Evolutionary conservation across 805 yeast genomes (phyloP).

Genomic region (Hanseniaspora vineae): DNA sequence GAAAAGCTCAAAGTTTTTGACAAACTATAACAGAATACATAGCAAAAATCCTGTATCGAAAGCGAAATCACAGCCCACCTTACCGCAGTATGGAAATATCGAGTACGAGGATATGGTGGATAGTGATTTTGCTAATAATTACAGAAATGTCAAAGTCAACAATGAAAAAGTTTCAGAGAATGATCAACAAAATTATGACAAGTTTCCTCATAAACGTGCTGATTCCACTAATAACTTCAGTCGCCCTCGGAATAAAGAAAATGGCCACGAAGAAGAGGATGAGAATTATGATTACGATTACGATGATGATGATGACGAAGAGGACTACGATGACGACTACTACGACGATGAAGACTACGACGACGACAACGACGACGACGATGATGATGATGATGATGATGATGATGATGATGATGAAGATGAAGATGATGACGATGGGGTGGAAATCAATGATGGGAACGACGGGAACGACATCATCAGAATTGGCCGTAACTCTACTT

Average conservation of each 20-base stretch:
- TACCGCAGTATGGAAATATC: neutral
- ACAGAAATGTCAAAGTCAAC: neutral
- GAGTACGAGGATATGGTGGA: neutral
- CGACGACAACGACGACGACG: constrained; percentile 8
- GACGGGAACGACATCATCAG: constrained; percentile 76
- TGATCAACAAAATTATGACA: too few relatives aligned
- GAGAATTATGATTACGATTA: constrained; percentile 6
- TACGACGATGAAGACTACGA: constrained; percentile 5
- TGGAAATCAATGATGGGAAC: constrained; percentile 35
- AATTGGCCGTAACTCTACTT: constrained; percentile 85
- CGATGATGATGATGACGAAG: constrained; percentile 7
- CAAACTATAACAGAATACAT: neutral
- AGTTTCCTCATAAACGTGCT: neutral
- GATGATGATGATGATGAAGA: constrained; percentile 3
- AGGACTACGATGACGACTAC: constrained; percentile 1
- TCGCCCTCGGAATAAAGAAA: constrained; percentile 5
- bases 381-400: constrained; percentile 8
- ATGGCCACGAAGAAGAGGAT: constrained; percentile 6
- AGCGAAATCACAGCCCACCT: neutral
- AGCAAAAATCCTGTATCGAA: neutral
- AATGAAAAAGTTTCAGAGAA: too few relatives aligned
- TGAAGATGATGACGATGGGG: constrained; percentile 2
- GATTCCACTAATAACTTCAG: neutral
- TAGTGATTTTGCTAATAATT: neutral
- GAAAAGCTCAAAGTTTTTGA: neutral